Evolutionary conservation across 108 stramenopile genomes (phyloP).

Genomic region (Stephanodiscus minutulus): DNA sequence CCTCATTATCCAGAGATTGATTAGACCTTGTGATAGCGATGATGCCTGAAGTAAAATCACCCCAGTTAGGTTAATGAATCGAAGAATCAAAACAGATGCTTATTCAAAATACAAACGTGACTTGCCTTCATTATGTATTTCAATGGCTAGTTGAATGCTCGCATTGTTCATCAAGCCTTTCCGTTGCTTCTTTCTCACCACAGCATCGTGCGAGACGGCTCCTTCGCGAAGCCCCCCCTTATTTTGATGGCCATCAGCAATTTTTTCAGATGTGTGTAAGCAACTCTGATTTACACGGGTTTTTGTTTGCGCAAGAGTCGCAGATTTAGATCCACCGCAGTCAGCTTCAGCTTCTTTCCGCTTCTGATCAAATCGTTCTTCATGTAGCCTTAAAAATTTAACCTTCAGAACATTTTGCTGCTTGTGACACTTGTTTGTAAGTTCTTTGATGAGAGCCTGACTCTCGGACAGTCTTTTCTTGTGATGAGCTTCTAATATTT

Average conservation of each 20-base stretch:
- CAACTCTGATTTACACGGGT: not conserved
- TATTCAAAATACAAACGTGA: too few species aligned
- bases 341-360: conserved; percentile 15
- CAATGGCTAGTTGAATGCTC: conserved; percentile 61
- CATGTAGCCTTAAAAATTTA: conserved; percentile 43
- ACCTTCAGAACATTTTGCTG: conserved; percentile 61
- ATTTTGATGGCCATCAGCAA: not conserved
- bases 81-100: too few species aligned
- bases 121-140: conserved; percentile 82
- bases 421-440: conserved; percentile 43
- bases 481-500: conserved; percentile 53
- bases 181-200: conserved; percentile 69
- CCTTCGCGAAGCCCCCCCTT: conserved; percentile 1
- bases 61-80: too few species aligned
- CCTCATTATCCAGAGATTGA: conserved; percentile 15
- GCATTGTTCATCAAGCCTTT: conserved; percentile 60
- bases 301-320: not conserved
- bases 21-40: conserved; percentile 47
- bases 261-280: not conserved
- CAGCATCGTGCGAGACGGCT: conserved; percentile 43
- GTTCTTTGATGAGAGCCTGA: conserved; percentile 35
- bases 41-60: conserved; percentile 14
- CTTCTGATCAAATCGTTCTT: conserved; percentile 47
- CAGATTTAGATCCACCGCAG: not conserved
- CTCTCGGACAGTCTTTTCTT: conserved; percentile 55